phyloP scores from a whole-genome alignment of 208 protist species.

The Wallacemonas sp. region DNA sequence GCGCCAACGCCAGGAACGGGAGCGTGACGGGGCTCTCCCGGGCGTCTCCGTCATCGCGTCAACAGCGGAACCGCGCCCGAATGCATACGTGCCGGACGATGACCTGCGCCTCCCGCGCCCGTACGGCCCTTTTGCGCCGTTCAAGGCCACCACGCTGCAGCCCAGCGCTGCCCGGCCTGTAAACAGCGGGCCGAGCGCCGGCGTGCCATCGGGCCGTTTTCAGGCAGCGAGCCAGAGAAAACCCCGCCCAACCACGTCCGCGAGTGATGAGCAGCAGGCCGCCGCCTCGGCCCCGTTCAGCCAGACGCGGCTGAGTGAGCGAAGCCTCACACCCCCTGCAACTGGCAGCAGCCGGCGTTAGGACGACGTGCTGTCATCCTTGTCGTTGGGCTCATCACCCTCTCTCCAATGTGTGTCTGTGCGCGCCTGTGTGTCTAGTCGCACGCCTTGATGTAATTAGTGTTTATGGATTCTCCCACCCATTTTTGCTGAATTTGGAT shows the following conservation, averaged over 20 bases:
- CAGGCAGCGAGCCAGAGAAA: background rate
- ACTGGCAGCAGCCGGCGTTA: too few species aligned
- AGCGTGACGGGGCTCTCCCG: constrained; percentile 16
- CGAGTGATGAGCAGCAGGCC: background rate
- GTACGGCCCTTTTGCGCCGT: constrained; percentile 78
- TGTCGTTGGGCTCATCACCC: too few species aligned
- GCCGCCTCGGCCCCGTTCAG: background rate
- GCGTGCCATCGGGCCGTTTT: constrained; percentile 10
- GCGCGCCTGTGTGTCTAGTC: too few species aligned
- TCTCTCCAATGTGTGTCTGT: too few species aligned
- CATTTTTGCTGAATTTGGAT: too few species aligned
- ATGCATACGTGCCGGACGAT: constrained; percentile 91
- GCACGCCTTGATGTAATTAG: too few species aligned
- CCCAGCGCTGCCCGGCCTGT: constrained; percentile 14
- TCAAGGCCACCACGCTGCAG: constrained; percentile 30
- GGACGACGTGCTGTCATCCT: too few species aligned
- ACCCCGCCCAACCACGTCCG: background rate
- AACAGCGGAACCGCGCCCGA: constrained; percentile 80
- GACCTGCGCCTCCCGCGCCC: constrained; percentile 87
- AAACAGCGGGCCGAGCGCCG: background rate
- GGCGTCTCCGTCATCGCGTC: constrained; percentile 36
- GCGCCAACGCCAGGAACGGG: constrained; percentile 42
- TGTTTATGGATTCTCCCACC: too few species aligned
- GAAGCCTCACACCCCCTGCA: constrained; percentile 18
- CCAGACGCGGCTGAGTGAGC: constrained; percentile 21